Evolutionary conservation across 176 grass and related monocot species (phyloP).

Genomic region (Zea luxurians): DNA sequence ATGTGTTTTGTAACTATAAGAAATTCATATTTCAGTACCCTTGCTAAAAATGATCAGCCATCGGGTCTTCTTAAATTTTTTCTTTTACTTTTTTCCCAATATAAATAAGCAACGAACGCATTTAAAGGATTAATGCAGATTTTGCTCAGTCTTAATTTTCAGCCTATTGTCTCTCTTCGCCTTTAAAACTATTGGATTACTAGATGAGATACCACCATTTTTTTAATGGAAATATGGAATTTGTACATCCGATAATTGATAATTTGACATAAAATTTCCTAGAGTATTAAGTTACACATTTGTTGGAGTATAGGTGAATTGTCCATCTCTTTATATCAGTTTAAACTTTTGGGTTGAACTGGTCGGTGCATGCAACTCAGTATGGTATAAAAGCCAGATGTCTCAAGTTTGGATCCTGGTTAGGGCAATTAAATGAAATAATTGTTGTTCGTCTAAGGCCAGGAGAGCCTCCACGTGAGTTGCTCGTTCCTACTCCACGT

Average conservation of each 20-base stretch:
- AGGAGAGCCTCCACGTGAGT: too few relatives aligned
- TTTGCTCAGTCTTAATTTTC: background rate
- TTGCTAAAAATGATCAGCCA: background rate
- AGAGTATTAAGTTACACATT: conserved; percentile 17
- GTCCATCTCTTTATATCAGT: too few relatives aligned
- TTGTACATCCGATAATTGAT: background rate
- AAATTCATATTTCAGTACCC: background rate
- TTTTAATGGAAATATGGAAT: background rate
- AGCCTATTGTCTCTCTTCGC: background rate
- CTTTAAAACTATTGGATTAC: background rate
- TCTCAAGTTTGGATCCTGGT: too few relatives aligned
- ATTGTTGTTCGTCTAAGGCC: too few relatives aligned
- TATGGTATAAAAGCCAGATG: too few relatives aligned
- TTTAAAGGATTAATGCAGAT: background rate
- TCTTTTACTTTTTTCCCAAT: background rate
- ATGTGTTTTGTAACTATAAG: conserved; percentile 13
- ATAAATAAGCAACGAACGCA: background rate
- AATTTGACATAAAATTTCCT: background rate
- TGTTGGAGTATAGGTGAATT: too few relatives aligned
- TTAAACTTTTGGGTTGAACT: too few relatives aligned
- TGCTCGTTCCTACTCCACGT: too few relatives aligned
- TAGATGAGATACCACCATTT: background rate
- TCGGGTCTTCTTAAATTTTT: background rate
- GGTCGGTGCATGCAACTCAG: too few relatives aligned
- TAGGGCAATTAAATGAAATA: too few relatives aligned